Conservation (phyloP, 768 basidiomycete species). For the Omphalotus guepiniiformis region DNA sequence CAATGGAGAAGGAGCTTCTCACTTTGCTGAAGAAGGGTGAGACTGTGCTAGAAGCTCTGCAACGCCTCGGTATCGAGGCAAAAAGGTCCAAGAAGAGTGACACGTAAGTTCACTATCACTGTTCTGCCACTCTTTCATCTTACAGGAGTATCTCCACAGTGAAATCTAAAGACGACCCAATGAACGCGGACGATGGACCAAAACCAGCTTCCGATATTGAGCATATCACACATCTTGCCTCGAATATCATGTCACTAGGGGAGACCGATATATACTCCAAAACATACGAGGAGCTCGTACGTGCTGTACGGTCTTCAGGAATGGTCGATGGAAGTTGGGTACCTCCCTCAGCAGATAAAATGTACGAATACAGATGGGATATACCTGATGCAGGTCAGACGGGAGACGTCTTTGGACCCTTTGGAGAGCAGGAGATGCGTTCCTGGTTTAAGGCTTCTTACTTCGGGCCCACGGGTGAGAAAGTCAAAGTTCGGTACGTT, state of each 20-base stretch:
- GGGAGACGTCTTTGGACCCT: constrained; percentile 72
- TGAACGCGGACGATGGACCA: constrained; percentile 39
- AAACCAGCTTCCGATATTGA: constrained; percentile 62
- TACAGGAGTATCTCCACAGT: constrained; percentile 15
- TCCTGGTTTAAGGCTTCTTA: constrained; percentile 79
- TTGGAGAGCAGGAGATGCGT: constrained; percentile 72
- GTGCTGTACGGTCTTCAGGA: constrained; percentile 68
- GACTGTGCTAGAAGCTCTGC: constrained; percentile 84
- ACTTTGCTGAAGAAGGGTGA: constrained; percentile 83
- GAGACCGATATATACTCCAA: constrained; percentile 84
- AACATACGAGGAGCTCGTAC: constrained; percentile 82
- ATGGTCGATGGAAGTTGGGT: constrained; percentile 65
- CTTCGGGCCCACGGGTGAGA: constrained; percentile 75
- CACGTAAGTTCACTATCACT: constrained; percentile 22
- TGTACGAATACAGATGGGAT: constrained; percentile 83
- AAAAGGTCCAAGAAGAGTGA: constrained; percentile 45
- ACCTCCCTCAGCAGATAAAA: constrained; percentile 70
- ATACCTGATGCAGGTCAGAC: constrained; percentile 42
- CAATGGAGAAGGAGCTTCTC: constrained; percentile 65
- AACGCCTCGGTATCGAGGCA: constrained; percentile 70
- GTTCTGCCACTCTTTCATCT: not conserved
- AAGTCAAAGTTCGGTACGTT: constrained; percentile 64
- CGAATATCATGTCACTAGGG: constrained; percentile 82
- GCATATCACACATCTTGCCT: constrained; percentile 78
- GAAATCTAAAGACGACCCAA: constrained; percentile 31